phyloP scores from a whole-genome alignment of 345 rosid genomes.

The Odontarrhena argentea region DNA sequence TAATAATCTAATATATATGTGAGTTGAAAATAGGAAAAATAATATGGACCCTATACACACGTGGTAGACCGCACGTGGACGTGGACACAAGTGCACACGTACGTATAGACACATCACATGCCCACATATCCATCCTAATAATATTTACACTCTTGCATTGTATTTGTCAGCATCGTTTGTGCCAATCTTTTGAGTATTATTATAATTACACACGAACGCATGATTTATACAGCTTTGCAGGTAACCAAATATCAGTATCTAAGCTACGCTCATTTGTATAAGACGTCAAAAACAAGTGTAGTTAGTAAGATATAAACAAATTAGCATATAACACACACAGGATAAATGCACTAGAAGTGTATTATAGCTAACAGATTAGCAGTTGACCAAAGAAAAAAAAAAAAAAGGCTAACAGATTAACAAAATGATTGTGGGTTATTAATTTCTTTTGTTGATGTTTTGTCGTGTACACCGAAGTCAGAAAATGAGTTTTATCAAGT shows the following conservation, averaged over 20 bases:
- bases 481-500: no score
- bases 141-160: constrained; percentile 19
- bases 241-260: neutral
- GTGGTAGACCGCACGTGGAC: constrained; percentile 39
- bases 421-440: no score
- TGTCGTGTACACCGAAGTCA: no score
- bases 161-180: constrained; percentile 32
- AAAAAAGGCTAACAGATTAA: no score
- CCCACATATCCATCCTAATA: constrained; percentile 15
- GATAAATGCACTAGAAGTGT: no score
- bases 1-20: constrained; percentile 8
- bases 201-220: constrained; percentile 36
- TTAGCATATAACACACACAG: no score
- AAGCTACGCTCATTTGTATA: neutral
- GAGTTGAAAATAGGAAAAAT: constrained; percentile 21
- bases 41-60: constrained; percentile 21
- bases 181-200: constrained; percentile 10
- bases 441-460: no score
- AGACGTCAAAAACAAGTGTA: neutral
- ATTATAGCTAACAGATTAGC: no score
- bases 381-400: no score
- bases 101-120: constrained; percentile 42
- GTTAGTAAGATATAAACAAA: no score
- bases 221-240: constrained; percentile 21
- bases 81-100: constrained; percentile 38